These are phyloP conservation scores for Hygrophorus russula DNA, from an alignment of 768 basidiomycete genomes.

Conservation along the genomic window DNA sequence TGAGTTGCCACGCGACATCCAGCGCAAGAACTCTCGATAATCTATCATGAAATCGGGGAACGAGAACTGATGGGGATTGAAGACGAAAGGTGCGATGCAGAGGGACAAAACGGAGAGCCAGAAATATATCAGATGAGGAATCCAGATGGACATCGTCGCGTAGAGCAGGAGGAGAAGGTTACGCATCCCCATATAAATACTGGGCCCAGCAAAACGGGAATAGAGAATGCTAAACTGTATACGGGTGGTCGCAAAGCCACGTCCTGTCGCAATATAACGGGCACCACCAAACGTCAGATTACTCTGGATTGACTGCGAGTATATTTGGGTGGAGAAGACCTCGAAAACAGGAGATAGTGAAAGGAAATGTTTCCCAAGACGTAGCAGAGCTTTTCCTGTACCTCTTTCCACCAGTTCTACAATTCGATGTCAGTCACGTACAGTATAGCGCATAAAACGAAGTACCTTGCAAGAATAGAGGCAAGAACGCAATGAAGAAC, in stretches of 20 bases:
- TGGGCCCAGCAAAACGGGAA: constrained; percentile 98
- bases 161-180: constrained; percentile 87
- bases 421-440: neutral
- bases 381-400: constrained; percentile 87
- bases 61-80: constrained; percentile 99
- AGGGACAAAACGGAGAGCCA: constrained; percentile 95
- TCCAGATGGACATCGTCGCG: constrained; percentile 85
- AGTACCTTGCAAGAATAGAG: constrained; percentile 89
- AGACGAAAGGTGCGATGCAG: constrained; percentile 94
- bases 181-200: constrained; percentile 97
- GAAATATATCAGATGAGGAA: constrained; percentile 95
- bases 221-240: constrained; percentile 95
- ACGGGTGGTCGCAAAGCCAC: constrained; percentile 96
- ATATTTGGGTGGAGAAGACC: constrained; percentile 98
- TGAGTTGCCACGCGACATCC: constrained; percentile 99
- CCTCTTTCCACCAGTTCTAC: constrained; percentile 93
- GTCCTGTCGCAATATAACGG: constrained; percentile 97
- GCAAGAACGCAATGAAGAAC: constrained; percentile 96
- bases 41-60: constrained; percentile 97
- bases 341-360: constrained; percentile 97
- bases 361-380: constrained; percentile 92
- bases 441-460: constrained; percentile 3
- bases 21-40: constrained; percentile 94
- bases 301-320: constrained; percentile 92
- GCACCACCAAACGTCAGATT: constrained; percentile 98